Conservation (phyloP, 2,329 filamentous ascomycete species). For the Cytospora piceae region DNA sequence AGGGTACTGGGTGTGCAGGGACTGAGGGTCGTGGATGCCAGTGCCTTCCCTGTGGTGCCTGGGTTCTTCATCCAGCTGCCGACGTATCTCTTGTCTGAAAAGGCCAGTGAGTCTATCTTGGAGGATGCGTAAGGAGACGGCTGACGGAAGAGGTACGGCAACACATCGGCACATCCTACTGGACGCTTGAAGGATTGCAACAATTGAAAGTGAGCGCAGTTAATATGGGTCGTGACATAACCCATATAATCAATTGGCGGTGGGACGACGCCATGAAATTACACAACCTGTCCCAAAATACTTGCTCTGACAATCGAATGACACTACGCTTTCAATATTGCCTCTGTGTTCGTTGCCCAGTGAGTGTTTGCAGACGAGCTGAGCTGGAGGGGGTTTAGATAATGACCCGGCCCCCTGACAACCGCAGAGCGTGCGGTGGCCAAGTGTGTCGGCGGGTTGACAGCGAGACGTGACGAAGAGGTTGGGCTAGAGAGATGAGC, state of each 20-base stretch:
- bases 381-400: background rate
- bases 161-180: too few species aligned
- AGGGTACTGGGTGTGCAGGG: slow-evolving; percentile 54
- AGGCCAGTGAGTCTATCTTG: slow-evolving; percentile 28
- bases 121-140: slow-evolving; percentile 2
- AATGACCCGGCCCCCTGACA: background rate
- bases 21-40: slow-evolving; percentile 61
- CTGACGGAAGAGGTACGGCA: background rate
- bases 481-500: background rate
- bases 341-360: too few species aligned
- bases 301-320: too few species aligned
- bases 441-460: background rate
- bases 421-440: background rate
- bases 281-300: too few species aligned
- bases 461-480: background rate
- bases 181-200: too few species aligned
- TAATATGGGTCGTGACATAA: too few species aligned
- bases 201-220: too few species aligned
- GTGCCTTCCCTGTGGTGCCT: slow-evolving; percentile 51
- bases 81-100: slow-evolving; percentile 48
- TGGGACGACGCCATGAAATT: too few species aligned
- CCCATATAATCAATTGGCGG: too few species aligned
- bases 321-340: too few species aligned
- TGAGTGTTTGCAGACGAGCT: background rate
- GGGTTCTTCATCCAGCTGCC: slow-evolving; percentile 52